Base-by-base conservation (phyloP, 2,329 filamentous ascomycete species). In the Trichothecium roseum region DNA sequence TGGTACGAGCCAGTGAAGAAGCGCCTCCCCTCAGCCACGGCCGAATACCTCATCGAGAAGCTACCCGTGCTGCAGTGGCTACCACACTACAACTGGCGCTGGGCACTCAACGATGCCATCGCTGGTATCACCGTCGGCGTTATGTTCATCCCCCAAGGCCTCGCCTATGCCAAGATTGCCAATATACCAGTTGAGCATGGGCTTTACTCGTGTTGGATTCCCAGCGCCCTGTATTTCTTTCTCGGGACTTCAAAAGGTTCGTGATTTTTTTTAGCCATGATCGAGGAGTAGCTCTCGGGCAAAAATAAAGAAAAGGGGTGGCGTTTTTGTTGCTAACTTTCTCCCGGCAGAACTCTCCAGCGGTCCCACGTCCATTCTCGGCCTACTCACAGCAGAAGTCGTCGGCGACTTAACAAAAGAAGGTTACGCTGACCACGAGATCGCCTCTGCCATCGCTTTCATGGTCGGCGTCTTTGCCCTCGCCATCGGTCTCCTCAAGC, bases 301-400 rank as follows among this genome's bases (percentile, higher is more conserved):
- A 12, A 18, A 31, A 12, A 16, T 5, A 16, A 15, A 31, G 20
- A 24, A 6, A 24, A 24, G 10, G 10, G 20, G 20, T 6, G 20
- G 20, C 6, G 20, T 10, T 24, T 31, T 18, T 31, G 10, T 10
- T 18, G 17, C 17, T 14, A 5, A 5, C 28, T 31, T 15, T 31
- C 5, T 28, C 0, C 7, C 4, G 12, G 30, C 29, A 74, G 74
- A 78, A 50, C 52, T 81, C 4, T 78, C 74, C 1, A 72, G 69
- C 1, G 74, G 77, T 4, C 77, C 76, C 10, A 81, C 77, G 0
- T 79, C 75, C 0, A 68, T 80, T 18, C 68, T 81, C 38, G 75
- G 74, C 7, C 65, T 81, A 2, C 59, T 81, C 18, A 80, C 75
- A 0, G 69, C 73, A 13, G 69, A 79, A 40, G 74, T 78, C 31